phyloP scores from a whole-genome alignment of 2,329 filamentous ascomycete species.

The Metarhizium brunneum region DNA sequence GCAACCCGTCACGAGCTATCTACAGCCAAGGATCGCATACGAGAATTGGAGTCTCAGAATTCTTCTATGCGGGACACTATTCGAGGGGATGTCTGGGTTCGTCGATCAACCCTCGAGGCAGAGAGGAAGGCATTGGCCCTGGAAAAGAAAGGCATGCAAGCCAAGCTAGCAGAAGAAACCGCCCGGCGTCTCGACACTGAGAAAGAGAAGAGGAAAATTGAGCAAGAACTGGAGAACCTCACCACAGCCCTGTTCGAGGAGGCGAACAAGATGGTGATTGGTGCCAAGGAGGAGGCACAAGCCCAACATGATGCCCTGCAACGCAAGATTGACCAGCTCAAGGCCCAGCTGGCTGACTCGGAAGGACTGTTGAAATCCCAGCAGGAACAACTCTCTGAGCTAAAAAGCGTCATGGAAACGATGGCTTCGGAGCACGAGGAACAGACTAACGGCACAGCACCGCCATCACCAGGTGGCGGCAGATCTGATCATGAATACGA shows the following conservation, averaged over 20 bases:
- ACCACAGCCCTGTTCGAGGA: conserved; percentile 95
- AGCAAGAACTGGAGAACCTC: conserved; percentile 82
- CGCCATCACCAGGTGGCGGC: conserved; percentile 70
- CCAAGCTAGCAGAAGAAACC: conserved; percentile 55
- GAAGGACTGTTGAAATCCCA: conserved; percentile 80
- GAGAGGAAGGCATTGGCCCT: conserved; percentile 54
- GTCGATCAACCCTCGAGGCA: conserved; percentile 63
- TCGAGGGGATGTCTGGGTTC: conserved; percentile 65
- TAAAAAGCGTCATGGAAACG: conserved; percentile 87
- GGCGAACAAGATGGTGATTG: conserved; percentile 94
- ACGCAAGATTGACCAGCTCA: conserved; percentile 81
- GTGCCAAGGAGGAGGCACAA: conserved; percentile 78
- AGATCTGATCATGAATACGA: conserved; percentile 54
- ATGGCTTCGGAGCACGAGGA: conserved; percentile 70
- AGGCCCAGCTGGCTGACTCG: conserved; percentile 75
- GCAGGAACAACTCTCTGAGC: conserved; percentile 83
- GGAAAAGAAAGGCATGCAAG: conserved; percentile 50
- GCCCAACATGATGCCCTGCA: conserved; percentile 73
- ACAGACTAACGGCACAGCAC: conserved; percentile 60
- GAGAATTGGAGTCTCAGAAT: conserved; percentile 55
- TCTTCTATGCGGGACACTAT: conserved; percentile 65
- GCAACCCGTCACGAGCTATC: conserved; percentile 79
- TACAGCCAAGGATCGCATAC: conserved; percentile 55
- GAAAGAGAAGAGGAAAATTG: conserved; percentile 78
- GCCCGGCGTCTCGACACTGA: conserved; percentile 56